Evolutionary conservation across 2,329 filamentous ascomycete genomes (phyloP).

Genomic region (Claviceps lovelessii): DNA sequence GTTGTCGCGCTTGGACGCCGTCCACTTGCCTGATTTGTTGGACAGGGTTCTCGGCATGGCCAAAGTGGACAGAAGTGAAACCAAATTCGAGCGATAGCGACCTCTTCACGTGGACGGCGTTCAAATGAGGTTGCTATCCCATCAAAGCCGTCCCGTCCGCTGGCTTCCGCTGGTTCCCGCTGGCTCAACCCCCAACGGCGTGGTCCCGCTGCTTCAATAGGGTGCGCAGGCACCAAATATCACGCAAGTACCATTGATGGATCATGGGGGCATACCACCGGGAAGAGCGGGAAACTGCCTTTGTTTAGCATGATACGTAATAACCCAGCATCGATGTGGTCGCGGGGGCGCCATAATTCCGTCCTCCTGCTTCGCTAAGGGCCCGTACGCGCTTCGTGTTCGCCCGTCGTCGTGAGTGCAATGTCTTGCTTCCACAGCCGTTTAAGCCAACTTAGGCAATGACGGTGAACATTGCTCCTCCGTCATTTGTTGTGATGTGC

Average conservation of each 20-base stretch:
- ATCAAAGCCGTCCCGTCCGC: neutral
- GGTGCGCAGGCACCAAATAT: neutral
- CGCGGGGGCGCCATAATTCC: neutral
- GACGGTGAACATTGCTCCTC: neutral
- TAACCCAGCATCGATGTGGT: neutral
- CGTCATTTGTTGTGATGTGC: neutral
- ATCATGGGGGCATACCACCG: neutral
- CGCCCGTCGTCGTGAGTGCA: neutral
- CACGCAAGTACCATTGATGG: neutral
- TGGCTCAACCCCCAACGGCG: neutral
- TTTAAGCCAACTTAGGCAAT: neutral
- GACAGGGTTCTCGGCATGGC: neutral
- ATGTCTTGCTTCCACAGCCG: neutral
- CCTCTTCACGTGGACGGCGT: conserved; percentile 2
- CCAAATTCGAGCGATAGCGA: neutral
- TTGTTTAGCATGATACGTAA: neutral
- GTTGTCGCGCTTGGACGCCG: neutral
- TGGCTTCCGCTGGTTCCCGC: neutral
- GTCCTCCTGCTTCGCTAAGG: neutral
- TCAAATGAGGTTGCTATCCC: conserved; percentile 3
- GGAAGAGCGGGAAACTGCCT: neutral
- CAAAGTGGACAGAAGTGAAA: neutral
- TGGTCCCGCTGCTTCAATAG: neutral
- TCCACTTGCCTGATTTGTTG: conserved; percentile 1
- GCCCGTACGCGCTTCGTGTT: neutral